phyloP scores from a whole-genome alignment of 352 stramenopile species.

The Phytophthora pisi region DNA sequence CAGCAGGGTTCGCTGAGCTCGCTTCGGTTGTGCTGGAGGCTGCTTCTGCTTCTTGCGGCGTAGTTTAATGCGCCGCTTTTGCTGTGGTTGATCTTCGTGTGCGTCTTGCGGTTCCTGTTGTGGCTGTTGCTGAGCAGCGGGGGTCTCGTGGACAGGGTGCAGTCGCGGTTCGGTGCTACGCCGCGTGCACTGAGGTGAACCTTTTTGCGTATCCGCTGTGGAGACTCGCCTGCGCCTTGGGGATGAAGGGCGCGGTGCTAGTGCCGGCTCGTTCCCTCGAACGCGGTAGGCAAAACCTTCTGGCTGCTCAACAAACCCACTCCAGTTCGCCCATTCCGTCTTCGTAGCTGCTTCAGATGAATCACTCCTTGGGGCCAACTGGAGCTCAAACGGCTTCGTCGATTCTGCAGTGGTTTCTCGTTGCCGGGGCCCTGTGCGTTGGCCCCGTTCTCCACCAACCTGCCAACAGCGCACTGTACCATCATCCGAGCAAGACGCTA shows the following conservation, averaged over 20 bases:
- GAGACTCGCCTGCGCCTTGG: conserved; percentile 12
- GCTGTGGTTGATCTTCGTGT: conserved; percentile 3
- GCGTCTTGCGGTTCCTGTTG: conserved; percentile 18
- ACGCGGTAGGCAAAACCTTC: conserved; percentile 40
- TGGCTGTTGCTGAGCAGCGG: conserved; percentile 14
- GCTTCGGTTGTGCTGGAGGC: conserved; percentile 12
- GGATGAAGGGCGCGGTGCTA: conserved; percentile 5
- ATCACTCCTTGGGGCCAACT: conserved; percentile 1
- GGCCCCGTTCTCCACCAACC: conserved; percentile 15
- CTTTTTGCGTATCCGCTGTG: conserved; percentile 2
- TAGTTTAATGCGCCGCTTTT: conserved; percentile 26
- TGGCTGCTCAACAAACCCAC: conserved; percentile 36
- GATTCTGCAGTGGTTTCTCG: conserved; percentile 3
- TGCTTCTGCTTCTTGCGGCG: conserved; percentile 18
- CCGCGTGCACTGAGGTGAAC: conserved; percentile 34
- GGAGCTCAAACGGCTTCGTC: conserved; percentile 24
- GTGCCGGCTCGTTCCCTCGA: conserved; percentile 17
- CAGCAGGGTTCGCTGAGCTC: conserved; percentile 45
- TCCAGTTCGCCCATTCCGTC: conserved; percentile 42
- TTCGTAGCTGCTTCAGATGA: conserved; percentile 5
- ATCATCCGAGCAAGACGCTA: conserved; percentile 72
- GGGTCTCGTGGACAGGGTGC: conserved; percentile 25
- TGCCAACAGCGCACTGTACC: conserved; percentile 63
- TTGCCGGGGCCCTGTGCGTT: neutral
- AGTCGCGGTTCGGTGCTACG: conserved; percentile 28